phyloP scores from a whole-genome alignment of 106 monocot species.

The Apostasia ramifera region DNA sequence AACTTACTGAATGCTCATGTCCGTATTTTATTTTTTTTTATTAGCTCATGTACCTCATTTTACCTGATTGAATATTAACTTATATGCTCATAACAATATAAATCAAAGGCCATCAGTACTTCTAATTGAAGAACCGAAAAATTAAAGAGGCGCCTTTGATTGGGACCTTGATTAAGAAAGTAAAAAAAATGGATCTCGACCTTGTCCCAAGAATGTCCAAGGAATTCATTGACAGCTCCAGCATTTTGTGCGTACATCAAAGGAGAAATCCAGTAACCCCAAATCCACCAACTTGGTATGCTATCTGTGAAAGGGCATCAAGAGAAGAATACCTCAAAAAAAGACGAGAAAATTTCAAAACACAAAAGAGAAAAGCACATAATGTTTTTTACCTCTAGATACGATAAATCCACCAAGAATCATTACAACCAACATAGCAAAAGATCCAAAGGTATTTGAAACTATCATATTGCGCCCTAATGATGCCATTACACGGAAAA shows the following conservation, averaged over 20 bases:
- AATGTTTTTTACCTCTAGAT: conserved; percentile 56
- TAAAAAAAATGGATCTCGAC: conserved; percentile 16
- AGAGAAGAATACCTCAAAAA: not conserved
- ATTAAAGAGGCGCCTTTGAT: too few relatives aligned
- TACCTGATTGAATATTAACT: too few relatives aligned
- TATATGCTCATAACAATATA: too few relatives aligned
- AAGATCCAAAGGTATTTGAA: conserved; percentile 97
- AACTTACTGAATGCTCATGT: too few relatives aligned
- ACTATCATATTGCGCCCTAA: conserved; percentile 98
- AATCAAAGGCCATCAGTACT: too few relatives aligned
- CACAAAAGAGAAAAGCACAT: not conserved
- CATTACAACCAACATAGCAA: conserved; percentile 93
- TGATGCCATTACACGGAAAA: conserved; percentile 88
- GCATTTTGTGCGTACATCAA: conserved; percentile 99
- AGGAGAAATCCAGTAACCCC: conserved; percentile 99
- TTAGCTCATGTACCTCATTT: too few relatives aligned
- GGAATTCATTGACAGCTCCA: conserved; percentile 85
- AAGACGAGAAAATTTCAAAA: too few relatives aligned
- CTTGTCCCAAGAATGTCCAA: conserved; percentile 98
- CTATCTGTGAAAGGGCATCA: conserved; percentile 45
- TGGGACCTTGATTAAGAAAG: too few relatives aligned
- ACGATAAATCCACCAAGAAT: conserved; percentile 98
- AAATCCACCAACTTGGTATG: conserved; percentile 97
- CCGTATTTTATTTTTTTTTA: too few relatives aligned
- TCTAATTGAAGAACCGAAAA: too few relatives aligned